Conservation (phyloP, 2,329 filamentous ascomycete species). For the Cladosporium sp. region DNA sequence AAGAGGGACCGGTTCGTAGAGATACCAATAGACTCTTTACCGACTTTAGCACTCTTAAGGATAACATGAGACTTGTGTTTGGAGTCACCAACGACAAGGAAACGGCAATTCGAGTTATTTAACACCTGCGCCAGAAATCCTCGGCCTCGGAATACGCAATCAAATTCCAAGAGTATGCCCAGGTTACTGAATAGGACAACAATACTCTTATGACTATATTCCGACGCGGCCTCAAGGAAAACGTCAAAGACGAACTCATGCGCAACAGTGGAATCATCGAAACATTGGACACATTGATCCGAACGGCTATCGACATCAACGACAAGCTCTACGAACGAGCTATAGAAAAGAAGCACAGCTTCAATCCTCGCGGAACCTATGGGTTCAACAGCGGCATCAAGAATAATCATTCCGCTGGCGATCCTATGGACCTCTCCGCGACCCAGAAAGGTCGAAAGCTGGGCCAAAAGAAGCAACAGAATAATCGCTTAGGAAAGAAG, state of each 20-base stretch:
- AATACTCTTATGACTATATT: slow-evolving; percentile 13
- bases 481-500: background rate
- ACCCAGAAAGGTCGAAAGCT: background rate
- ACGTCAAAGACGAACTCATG: slow-evolving; percentile 16
- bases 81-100: background rate
- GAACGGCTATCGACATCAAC: background rate
- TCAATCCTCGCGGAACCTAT: background rate
- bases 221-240: slow-evolving; percentile 1
- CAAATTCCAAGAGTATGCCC: slow-evolving; percentile 8
- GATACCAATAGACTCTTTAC: slow-evolving; percentile 2
- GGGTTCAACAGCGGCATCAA: background rate
- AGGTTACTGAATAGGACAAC: too few relatives aligned
- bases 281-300: background rate
- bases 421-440: background rate
- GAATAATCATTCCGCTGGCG: background rate
- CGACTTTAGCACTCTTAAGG: background rate
- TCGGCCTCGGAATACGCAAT: background rate
- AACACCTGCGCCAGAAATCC: background rate
- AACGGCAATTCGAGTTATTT: slow-evolving; percentile 1
- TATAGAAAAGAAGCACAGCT: background rate
- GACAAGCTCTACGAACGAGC: slow-evolving; percentile 7
- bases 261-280: background rate
- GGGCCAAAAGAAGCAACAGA: background rate
- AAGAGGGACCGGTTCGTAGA: background rate
- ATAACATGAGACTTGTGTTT: background rate